phyloP scores from a whole-genome alignment of 306 rosid species.

The Castanospermum australe region DNA sequence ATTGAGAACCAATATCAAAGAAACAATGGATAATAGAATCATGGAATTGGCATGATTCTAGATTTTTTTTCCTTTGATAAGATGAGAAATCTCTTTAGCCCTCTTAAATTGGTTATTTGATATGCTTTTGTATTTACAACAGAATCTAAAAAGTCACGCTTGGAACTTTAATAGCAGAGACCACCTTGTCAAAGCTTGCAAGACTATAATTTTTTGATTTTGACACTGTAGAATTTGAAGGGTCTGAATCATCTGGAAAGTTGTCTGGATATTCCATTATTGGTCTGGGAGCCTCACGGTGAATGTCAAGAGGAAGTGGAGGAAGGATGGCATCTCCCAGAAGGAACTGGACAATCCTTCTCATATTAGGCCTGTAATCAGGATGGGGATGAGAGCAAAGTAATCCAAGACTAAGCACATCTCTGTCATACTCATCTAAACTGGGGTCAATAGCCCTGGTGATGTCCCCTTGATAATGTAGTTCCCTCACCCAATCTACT shows the following conservation, averaged over 20 bases:
- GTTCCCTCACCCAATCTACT: slow-evolving; percentile 37
- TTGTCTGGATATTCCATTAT: not conserved
- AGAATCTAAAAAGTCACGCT: not conserved
- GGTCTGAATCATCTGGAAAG: not conserved
- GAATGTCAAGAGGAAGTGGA: slow-evolving; percentile 18
- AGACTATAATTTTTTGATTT: slow-evolving; percentile 16
- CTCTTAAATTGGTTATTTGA: not conserved
- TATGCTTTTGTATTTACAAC: not conserved
- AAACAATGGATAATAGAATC: not conserved
- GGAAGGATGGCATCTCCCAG: slow-evolving; percentile 25
- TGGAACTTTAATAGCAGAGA: not conserved
- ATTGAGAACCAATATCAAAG: not conserved
- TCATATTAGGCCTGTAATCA: slow-evolving; percentile 33
- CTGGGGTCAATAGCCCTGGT: slow-evolving; percentile 24
- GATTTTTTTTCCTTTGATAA: not conserved
- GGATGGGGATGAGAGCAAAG: slow-evolving; percentile 41
- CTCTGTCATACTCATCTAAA: not conserved
- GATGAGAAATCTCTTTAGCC: not conserved
- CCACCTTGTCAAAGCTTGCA: slow-evolving; percentile 21
- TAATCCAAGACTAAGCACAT: slow-evolving; percentile 35
- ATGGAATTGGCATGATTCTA: not conserved
- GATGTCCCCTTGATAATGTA: slow-evolving; percentile 13
- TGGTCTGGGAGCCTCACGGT: not conserved
- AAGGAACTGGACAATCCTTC: slow-evolving; percentile 32
- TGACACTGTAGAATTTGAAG: not conserved